These are phyloP conservation scores for Ceratocystiopsis minuta DNA, from an alignment of 2,329 filamentous ascomycete species.

Conservation along the genomic window DNA sequence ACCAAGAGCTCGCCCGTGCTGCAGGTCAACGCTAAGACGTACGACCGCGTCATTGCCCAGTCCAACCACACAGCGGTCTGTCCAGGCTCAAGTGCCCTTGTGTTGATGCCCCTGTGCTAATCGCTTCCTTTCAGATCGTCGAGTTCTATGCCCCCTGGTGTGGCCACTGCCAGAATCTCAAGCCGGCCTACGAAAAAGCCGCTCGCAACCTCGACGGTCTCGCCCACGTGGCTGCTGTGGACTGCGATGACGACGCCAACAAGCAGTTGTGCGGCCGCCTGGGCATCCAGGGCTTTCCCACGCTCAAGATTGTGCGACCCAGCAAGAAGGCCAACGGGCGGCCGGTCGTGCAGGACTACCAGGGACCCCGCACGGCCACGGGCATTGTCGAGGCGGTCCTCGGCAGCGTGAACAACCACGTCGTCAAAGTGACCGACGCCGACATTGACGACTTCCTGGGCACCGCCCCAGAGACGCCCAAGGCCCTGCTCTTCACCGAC, in stretches of 20 bases:
- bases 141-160: slow-evolving; percentile 98
- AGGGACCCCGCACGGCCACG: slow-evolving; percentile 67
- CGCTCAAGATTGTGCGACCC: slow-evolving; percentile 80
- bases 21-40: slow-evolving; percentile 61
- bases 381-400: slow-evolving; percentile 74
- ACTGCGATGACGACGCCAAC: slow-evolving; percentile 89
- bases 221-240: slow-evolving; percentile 82
- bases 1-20: slow-evolving; percentile 73
- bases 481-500: slow-evolving; percentile 82
- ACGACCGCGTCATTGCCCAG: slow-evolving; percentile 64
- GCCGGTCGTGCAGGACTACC: slow-evolving; percentile 78
- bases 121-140: slow-evolving; percentile 28
- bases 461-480: slow-evolving; percentile 53
- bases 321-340: slow-evolving; percentile 54
- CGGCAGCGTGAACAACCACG: slow-evolving; percentile 80
- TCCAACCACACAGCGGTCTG: slow-evolving; percentile 85
- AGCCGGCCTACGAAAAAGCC: slow-evolving; percentile 88
- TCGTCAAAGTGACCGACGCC: slow-evolving; percentile 64
- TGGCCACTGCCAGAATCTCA: slow-evolving; percentile 89
- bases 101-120: background rate
- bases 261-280: slow-evolving; percentile 71
- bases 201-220: slow-evolving; percentile 79
- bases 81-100: slow-evolving; percentile 1
- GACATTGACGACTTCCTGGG: slow-evolving; percentile 58
- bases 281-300: slow-evolving; percentile 88